phyloP scores from a whole-genome alignment of 345 rosid species.

The Psidium guajava region DNA sequence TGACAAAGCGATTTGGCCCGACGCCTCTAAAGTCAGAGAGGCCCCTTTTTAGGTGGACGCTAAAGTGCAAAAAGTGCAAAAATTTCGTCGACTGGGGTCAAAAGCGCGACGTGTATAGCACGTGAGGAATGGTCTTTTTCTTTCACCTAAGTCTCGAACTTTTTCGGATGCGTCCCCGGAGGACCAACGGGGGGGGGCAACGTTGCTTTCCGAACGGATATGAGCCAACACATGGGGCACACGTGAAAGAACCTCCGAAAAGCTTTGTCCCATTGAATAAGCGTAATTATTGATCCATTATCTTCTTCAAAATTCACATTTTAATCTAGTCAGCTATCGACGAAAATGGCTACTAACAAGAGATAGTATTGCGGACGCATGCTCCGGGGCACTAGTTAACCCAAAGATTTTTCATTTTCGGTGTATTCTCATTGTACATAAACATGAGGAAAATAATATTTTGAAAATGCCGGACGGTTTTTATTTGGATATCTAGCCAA shows the following conservation, averaged over 20 bases:
- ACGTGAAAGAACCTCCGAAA: not conserved
- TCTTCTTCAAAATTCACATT: not conserved
- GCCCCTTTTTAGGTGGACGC: not conserved
- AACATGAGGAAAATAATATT: not conserved
- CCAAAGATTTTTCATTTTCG: not conserved
- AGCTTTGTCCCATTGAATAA: not conserved
- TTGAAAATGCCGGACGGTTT: not conserved
- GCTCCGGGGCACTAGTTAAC: not conserved
- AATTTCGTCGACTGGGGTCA: not conserved
- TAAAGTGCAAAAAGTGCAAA: not conserved
- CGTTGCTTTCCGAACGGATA: not conserved
- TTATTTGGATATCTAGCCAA: not conserved
- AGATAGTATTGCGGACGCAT: fast-evolving
- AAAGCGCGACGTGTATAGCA: not conserved
- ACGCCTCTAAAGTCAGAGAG: not conserved
- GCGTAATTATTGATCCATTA: not conserved
- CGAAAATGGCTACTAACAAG: not conserved
- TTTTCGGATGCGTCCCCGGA: not conserved
- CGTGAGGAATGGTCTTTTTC: not conserved
- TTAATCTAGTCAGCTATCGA: not conserved
- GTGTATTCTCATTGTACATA: too few relatives aligned
- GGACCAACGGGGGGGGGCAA: not conserved
- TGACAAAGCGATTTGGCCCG: not conserved
- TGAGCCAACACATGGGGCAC: not conserved
- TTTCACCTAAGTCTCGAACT: not conserved